Evolutionary conservation across 1,284 basidiomycete genomes (phyloP), one percentile per base, ranked within the genome.

Genomic region (Ustilago xerochloae): DNA sequence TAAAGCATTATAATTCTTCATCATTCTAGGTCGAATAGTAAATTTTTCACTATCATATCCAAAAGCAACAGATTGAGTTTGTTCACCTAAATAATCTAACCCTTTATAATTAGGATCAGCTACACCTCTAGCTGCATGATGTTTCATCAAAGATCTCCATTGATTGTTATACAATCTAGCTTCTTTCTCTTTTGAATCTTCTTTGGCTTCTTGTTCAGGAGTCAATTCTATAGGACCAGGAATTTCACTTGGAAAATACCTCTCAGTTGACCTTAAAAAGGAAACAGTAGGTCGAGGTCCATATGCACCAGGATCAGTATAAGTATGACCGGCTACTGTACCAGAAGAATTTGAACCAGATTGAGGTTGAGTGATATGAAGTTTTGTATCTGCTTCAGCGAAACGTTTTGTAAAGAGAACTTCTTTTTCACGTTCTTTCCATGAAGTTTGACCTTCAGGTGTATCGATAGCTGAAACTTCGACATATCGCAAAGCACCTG

Each of bases 1-100:
- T 36, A 80, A 61, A 0, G 76, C 71, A 46, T 79, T 69, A 75
- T 79, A 81, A 71, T 81, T 79, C 59, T 72, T 72, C 58, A 78
- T 71, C 58, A 80, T 73, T 12, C 74, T 55, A 10, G 72, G 61
- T 2, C 57, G 57, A n/a, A 64, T 67, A 24, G 69, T 66, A 58
- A 71, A 81, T 33, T 69, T 64, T 26, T 73, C 66, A 13, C 54
- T 59, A 43, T 69, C 65, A 12, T 57, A 65, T 0, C 75, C 75
- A 18, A 74, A 77, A 0, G 67, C 67, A 2, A 50, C 49, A 16
- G 60, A 61, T 24, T 52, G 38, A 6, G 67, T 57, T 33, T 67
- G 67, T 35, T 75, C 72, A 46, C 73, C 73, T 49, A 71, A 53
- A 33, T 61, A 75, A 41, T 75, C 72, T 8, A 75, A 32, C 1